Base-by-base conservation (phyloP, 805 yeast species). In the Wickerhamiella bombiphila region DNA sequence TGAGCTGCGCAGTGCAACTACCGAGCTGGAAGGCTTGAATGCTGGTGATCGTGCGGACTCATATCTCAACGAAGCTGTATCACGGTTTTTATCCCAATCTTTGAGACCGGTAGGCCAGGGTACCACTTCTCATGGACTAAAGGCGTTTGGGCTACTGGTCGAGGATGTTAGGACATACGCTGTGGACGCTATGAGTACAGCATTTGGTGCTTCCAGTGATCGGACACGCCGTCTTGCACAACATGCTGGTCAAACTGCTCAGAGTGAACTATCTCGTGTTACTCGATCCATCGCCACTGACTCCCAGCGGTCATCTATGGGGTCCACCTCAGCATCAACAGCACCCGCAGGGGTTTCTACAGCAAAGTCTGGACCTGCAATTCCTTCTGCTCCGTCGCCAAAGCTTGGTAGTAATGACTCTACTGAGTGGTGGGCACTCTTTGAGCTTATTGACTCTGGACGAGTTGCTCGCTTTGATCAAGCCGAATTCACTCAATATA, bases 361-460 rank as follows among this genome's bases (percentile, higher is more conserved):
- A n/a, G n/a, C n/a, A n/a, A 24, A 24, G 9, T 9, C 11, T 24
- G 26, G 26, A 9, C 9, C 26, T 24, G 11, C 26, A 9, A 9
- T 24, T 9, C 13, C 26, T 24, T 24, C 26, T 24, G 9, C 26
- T 24, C 31, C 22, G 40, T 36, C 22, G 7, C 19, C 37, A 6
- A 14, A 7, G 16, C 13, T 20, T 28, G 21, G 26, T 24, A 9
- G 11, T 13, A 13, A 24, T 9, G 11, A 9, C 26, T 9, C 9
- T 9, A 9, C 26, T 9, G 11, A 22, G 20, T 22, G 26, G 17
- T 42, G 48, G 45, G 43, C 54, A 19, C 54, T 67, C 5, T 51
- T 64, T 33, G 47, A 53, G 11, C 57, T 61, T 1, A 25, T 45
- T 16, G 47, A 40, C 18, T 11, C 19, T 9, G 21, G 33, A n/a